phyloP scores from a whole-genome alignment of 1,139 yeast genomes.

The Hemisphaericaspora lyxosophila region DNA sequence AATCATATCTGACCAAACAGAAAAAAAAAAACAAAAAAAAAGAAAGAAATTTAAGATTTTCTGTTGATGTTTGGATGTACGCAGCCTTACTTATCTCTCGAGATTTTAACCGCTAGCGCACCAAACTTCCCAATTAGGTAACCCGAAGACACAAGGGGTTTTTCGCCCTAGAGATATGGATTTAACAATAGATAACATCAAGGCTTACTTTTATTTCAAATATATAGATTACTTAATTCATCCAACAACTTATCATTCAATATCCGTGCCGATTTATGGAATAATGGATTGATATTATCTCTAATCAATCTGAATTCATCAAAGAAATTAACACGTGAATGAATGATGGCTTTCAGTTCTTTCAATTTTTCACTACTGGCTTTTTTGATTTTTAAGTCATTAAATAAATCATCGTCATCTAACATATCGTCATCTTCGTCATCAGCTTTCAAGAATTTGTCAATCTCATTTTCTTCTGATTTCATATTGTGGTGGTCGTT shows the following conservation, averaged over 20 bases:
- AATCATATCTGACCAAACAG: no score
- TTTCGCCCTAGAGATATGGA: no score
- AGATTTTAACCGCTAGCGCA: no score
- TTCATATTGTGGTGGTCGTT: not conserved
- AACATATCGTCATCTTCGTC: conserved; percentile 15
- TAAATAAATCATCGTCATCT: conserved; percentile 14
- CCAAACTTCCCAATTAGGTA: no score
- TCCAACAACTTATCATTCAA: conserved; percentile 15
- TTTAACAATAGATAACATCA: no score
- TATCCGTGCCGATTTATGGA: conserved; percentile 11
- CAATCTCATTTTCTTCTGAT: conserved; percentile 5
- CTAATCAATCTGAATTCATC: conserved; percentile 10
- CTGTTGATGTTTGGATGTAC: no score
- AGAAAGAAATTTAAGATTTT: no score
- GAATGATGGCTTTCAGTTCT: conserved; percentile 1
- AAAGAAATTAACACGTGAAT: conserved; percentile 8
- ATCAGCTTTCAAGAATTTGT: conserved; percentile 6
- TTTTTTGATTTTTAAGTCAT: conserved; percentile 7
- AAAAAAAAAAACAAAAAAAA: no score
- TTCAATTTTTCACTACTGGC: conserved; percentile 10
- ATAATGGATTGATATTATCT: conserved; percentile 6
- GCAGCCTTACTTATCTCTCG: no score
- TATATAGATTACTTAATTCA: conserved; percentile 11
- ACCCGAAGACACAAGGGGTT: no score
- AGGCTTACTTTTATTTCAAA: no score